phyloP scores from a whole-genome alignment of 805 yeast species.

The Kluyveromyces starmeri region DNA sequence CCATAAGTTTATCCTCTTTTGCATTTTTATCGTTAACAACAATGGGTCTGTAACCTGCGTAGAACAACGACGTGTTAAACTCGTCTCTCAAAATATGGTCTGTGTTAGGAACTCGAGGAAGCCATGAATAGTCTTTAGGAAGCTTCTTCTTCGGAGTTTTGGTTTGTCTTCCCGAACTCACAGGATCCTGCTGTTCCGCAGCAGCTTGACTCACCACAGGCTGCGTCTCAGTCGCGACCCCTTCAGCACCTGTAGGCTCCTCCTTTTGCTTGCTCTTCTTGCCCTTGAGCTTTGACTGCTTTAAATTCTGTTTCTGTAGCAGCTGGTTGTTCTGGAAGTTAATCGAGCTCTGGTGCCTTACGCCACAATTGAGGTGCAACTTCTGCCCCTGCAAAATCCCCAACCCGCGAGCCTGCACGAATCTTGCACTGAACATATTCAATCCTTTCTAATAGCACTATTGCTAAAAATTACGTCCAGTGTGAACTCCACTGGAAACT shows the following conservation, averaged over 20 bases:
- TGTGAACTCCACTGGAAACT: too few relatives aligned
- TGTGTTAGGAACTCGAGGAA: slow-evolving; percentile 26
- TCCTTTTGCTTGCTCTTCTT: slow-evolving; percentile 1
- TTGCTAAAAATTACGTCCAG: too few relatives aligned
- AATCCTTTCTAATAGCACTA: too few relatives aligned
- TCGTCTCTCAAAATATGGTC: slow-evolving; percentile 18
- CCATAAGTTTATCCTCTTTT: slow-evolving; percentile 17
- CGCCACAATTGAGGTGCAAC: too few relatives aligned
- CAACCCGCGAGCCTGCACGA: too few relatives aligned
- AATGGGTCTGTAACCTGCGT: slow-evolving; percentile 27
- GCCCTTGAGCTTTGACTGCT: slow-evolving; percentile 4
- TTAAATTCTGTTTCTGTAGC: slow-evolving; percentile 3
- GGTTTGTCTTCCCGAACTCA: background rate
- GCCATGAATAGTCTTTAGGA: slow-evolving; percentile 18
- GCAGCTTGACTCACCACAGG: background rate
- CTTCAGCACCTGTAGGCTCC: background rate
- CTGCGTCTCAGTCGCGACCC: background rate
- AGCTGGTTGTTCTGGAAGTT: slow-evolving; percentile 5
- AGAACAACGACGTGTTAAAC: slow-evolving; percentile 18
- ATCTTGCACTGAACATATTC: too few relatives aligned
- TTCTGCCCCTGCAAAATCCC: too few relatives aligned
- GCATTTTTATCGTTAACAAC: slow-evolving; percentile 13
- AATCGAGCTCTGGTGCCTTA: slow-evolving; percentile 3
- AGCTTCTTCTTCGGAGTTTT: background rate
- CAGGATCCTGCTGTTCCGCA: background rate